Evolutionary conservation across 352 stramenopile genomes (phyloP).

Genomic region (Halophytophthora polymorphica): DNA sequence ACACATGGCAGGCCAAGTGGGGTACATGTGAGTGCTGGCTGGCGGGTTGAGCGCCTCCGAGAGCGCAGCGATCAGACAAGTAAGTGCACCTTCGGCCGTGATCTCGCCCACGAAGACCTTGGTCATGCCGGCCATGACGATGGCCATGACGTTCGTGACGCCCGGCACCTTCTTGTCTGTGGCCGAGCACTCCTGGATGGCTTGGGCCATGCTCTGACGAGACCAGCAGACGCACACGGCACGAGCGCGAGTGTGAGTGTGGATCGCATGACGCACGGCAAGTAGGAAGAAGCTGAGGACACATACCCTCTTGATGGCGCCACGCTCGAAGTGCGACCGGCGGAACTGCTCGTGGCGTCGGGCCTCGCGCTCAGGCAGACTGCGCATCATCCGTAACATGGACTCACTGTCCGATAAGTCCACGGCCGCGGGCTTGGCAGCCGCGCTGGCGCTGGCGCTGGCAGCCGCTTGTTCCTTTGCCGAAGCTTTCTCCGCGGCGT

Average conservation of each 20-base stretch:
- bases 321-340: constrained; percentile 79
- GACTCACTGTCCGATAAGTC: constrained; percentile 54
- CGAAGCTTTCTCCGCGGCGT: constrained; percentile 24
- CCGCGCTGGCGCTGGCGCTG: constrained; percentile 12
- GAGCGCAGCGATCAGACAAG: background rate
- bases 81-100: constrained; percentile 58
- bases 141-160: constrained; percentile 84
- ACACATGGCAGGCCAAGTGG: background rate
- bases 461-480: constrained; percentile 28
- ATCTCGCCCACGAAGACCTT: constrained; percentile 83
- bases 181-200: constrained; percentile 63
- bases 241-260: too few species aligned
- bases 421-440: constrained; percentile 21
- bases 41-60: background rate
- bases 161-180: constrained; percentile 49
- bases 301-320: constrained; percentile 73
- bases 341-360: constrained; percentile 80
- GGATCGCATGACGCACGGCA: background rate
- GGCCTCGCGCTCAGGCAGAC: constrained; percentile 58
- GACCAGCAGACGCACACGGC: constrained; percentile 2
- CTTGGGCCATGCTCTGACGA: constrained; percentile 66
- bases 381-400: constrained; percentile 77
- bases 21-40: background rate
- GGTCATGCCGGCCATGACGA: constrained; percentile 86
- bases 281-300: too few species aligned